phyloP scores from a whole-genome alignment of 176 grass and related monocot genomes.

The Juncus effusus region DNA sequence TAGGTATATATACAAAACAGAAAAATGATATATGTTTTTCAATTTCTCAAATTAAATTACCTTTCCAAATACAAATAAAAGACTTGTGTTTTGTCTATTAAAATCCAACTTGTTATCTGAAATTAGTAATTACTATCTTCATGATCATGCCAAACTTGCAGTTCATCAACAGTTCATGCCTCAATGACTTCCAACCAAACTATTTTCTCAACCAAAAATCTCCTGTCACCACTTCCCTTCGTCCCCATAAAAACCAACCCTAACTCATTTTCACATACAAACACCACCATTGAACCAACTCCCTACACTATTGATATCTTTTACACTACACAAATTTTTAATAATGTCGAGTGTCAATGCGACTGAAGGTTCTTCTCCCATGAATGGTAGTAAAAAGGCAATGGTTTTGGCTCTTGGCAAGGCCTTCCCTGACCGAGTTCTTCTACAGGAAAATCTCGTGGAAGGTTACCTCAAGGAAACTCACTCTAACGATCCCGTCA shows the following conservation, averaged over 20 bases:
- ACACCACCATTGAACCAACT: background rate
- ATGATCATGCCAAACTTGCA: conserved; percentile 22
- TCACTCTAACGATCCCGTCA: conserved; percentile 49
- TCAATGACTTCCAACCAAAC: conserved; percentile 46
- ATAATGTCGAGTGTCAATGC: conserved; percentile 32
- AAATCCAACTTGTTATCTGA: too few species aligned
- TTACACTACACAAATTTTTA: background rate
- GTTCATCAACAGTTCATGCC: conserved; percentile 30
- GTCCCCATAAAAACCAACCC: conserved; percentile 36
- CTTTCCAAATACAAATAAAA: too few species aligned
- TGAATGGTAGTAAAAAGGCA: conserved; percentile 42
- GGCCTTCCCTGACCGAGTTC: conserved; percentile 70
- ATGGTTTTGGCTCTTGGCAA: conserved; percentile 77
- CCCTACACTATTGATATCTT: background rate
- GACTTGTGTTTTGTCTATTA: too few species aligned
- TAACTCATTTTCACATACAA: conserved; percentile 13
- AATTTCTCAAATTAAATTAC: too few species aligned
- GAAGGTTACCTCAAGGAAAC: conserved; percentile 63
- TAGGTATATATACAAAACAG: too few species aligned
- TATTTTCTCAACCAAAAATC: conserved; percentile 1
- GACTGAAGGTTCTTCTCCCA: background rate
- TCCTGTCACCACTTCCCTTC: conserved; percentile 17
- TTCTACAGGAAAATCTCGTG: conserved; percentile 74
- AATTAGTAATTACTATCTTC: background rate
- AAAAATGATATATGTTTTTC: too few species aligned